Percentiles rank a stretch among this genome's conserved stretches.
Evolutionary conservation across 2,329 filamentous ascomycete species (phyloP).

Genomic region (Fusarium heterosporum): DNA sequence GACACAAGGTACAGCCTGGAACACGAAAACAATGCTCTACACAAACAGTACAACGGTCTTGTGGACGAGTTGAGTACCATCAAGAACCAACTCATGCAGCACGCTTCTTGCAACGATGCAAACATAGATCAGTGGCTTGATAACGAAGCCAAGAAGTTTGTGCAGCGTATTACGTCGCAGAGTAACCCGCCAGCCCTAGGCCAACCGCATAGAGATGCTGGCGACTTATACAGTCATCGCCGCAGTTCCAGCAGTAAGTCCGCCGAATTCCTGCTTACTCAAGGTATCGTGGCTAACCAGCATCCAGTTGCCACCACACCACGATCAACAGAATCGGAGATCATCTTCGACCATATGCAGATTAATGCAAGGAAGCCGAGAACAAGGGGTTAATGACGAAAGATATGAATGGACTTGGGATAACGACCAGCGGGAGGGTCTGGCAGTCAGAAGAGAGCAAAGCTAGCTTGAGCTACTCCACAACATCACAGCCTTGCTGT

Average conservation of each 20-base stretch:
- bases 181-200: background rate
- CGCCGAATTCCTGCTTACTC: background rate
- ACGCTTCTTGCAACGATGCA: constrained; percentile 63
- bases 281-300: background rate
- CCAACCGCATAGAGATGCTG: background rate
- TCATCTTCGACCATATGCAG: constrained; percentile 55
- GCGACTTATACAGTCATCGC: background rate
- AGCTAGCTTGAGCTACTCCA: background rate
- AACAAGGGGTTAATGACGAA: background rate
- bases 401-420: too few relatives aligned
- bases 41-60: constrained; percentile 57
- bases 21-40: constrained; percentile 56
- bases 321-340: constrained; percentile 23
- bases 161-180: constrained; percentile 48
- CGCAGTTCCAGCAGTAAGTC: constrained; percentile 26
- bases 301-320: constrained; percentile 2
- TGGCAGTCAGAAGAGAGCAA: background rate
- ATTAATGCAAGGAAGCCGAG: constrained; percentile 48
- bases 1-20: constrained; percentile 60
- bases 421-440: background rate
- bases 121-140: constrained; percentile 67
- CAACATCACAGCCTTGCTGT: background rate
- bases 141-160: constrained; percentile 63
- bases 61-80: constrained; percentile 59
- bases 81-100: constrained; percentile 64